Base-by-base conservation (phyloP, 2,329 filamentous ascomycete species). In the Colletotrichum plurivorum region DNA sequence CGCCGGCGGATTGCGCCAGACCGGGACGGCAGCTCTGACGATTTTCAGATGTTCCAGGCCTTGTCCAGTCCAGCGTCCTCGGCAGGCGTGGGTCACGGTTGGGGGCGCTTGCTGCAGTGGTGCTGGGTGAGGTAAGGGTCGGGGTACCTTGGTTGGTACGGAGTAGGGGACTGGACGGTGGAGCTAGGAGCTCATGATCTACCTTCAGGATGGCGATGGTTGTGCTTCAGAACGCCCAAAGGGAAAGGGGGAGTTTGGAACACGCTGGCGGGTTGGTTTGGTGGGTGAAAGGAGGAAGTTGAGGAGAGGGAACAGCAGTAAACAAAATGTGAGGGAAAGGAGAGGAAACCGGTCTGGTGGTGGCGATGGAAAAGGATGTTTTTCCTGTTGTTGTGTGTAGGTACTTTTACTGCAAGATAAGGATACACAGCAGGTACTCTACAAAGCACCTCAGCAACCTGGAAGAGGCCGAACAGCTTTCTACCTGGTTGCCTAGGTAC, bases 111-210 rank as follows among this genome's bases (percentile, higher is more conserved):
- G 22, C 22, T 25, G 22, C 22, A 25, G 22, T 25, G 22, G 22
- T 25, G 22, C 22, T 25, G 22, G 20, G 48, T 36, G 31, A 36
- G 31, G 31, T 36, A 36, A 36, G 41, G 41, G 39, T 41, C 39
- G 39, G 10, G 9, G 41, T 15, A 43, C 41, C 41, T 63, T 13
- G 59, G 25, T 49, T 57, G 61, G 39, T 51, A 36, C 27, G 31
- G 31, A 36, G 22, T 64, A 51, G 31, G 51, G 36, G 55, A 62
- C 56, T 52, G 49, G 55, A 45, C 5, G 25, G 67, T 69, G 67
- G 67, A 52, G 67, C 62, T 61, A 61, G 67, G 67, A 69, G 67
- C 46, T 67, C 20, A 67, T 69, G 62, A 69, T 69, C 67, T 69
- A 69, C 67, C 67, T 69, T 69, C 45, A 66, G 67, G 54, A 67